Evolutionary conservation across 768 basidiomycete species (phyloP).

Genomic region (Tulasnella sp.): DNA sequence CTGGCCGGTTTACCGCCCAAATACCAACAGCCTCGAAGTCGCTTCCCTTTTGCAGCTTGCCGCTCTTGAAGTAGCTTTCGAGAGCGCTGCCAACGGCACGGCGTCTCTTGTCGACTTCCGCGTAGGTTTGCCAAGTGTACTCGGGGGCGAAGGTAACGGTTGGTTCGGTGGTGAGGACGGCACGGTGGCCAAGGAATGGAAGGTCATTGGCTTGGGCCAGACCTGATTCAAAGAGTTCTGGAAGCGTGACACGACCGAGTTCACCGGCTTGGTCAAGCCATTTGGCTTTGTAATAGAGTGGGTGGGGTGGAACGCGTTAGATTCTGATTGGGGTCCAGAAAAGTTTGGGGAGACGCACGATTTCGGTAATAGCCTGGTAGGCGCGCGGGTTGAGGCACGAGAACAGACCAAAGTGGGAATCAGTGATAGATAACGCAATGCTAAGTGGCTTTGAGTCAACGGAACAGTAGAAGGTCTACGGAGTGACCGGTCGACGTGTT

Average conservation of each 20-base stretch:
- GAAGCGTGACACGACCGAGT: conserved; percentile 32
- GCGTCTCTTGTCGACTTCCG: conserved; percentile 64
- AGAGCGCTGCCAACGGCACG: conserved; percentile 75
- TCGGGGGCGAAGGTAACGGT: conserved; percentile 58
- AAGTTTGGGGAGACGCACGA: conserved; percentile 6
- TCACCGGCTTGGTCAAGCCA: conserved; percentile 30
- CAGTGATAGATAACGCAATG: not conserved
- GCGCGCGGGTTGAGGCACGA: not conserved
- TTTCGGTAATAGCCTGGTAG: conserved; percentile 21
- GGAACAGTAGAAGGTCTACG: not conserved
- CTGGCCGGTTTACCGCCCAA: conserved; percentile 79
- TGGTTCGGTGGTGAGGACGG: conserved; percentile 59
- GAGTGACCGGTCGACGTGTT: not conserved
- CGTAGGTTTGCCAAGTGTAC: conserved; percentile 76
- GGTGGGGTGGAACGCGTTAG: too few species aligned
- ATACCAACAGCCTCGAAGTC: conserved; percentile 68
- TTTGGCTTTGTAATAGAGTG: conserved; percentile 5
- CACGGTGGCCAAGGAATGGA: conserved; percentile 65
- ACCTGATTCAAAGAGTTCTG: conserved; percentile 66
- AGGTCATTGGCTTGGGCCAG: conserved; percentile 49
- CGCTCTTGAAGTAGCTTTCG: conserved; percentile 59
- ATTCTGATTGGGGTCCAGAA: not conserved
- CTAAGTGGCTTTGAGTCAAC: not conserved
- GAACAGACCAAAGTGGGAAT: not conserved
- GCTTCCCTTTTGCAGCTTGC: conserved; percentile 49